Percentiles rank a stretch among this genome's conserved stretches.
phyloP scores from a whole-genome alignment of 257 asterid genomes.

The Agastache rugosa region DNA sequence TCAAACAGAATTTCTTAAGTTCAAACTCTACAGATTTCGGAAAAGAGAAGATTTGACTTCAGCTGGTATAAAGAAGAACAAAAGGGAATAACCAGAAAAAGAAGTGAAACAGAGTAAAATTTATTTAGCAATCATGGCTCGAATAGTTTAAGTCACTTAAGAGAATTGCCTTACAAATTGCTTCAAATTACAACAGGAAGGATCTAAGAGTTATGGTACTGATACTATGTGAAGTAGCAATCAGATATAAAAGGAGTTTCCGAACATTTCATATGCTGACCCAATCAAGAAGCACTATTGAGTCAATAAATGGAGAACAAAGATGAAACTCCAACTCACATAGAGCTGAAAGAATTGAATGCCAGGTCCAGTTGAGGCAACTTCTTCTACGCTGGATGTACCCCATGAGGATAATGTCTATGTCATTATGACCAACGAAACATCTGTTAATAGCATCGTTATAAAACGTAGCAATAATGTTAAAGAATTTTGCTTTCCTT shows the following conservation, averaged over 20 bases:
- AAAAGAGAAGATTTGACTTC: not conserved
- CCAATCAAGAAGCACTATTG: constrained; percentile 14
- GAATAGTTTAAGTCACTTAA: not conserved
- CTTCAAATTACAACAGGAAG: not conserved
- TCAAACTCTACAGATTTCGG: not conserved
- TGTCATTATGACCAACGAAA: constrained; percentile 30
- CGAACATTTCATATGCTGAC: not conserved
- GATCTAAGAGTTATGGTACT: not conserved
- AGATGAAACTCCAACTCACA: constrained; percentile 51
- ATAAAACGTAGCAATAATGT: not conserved
- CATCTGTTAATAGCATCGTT: constrained; percentile 30
- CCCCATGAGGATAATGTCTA: constrained; percentile 81
- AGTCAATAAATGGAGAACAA: constrained; percentile 10
- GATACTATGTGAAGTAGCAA: constrained; percentile 19
- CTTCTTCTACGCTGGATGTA: constrained; percentile 82
- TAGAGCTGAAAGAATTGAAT: constrained; percentile 84
- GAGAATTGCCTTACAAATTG: not conserved
- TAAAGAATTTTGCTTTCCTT: not conserved
- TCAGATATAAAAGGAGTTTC: not conserved
- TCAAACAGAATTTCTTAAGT: not conserved
- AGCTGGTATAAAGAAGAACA: not conserved
- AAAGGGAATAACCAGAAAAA: not conserved
- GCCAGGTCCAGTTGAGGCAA: constrained; percentile 84
- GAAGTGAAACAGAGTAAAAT: not conserved
- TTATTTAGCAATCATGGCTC: not conserved